Evolutionary conservation across 2,329 filamentous ascomycete species (phyloP), one percentile per base, ranked within the genome.

Genomic region (Teratosphaeria nubilosa): DNA sequence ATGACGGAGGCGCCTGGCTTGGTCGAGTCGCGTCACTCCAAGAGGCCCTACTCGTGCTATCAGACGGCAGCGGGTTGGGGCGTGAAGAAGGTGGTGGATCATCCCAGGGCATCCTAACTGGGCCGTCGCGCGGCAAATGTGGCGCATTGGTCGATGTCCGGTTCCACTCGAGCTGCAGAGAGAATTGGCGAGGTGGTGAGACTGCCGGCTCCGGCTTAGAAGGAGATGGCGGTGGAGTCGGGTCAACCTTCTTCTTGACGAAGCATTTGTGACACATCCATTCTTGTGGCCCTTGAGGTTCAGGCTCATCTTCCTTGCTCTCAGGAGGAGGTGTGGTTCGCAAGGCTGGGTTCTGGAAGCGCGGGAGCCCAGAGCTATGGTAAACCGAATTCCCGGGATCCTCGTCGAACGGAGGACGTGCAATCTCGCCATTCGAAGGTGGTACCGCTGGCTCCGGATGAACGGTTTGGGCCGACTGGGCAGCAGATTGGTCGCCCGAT

Each of bases 191-290:
- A 14, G 67, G 65, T 13, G 67, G 67, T 24, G 68, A 68, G 22
- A 65, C 51, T 24, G 56, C 55, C 48, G 58, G 60, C n/a, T 61
- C 60, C n/a, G 59, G 58, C 50, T 53, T 37, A 53, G 68, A 69
- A 55, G 71, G 70, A 16, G 75, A 67, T 48, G 70, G 63, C 16
- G 70, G 68, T n/a, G 70, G 68, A 13, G 67, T 69, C 11, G 68
- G 68, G 55, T 69, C 70, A 54, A 76, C 68, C 59, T 74, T 70
- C 61, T 72, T 75, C 65, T 75, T 75, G 69, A 76, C 73, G 62
- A 78, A 75, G 60, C 77, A 79, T 59, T 77, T 78, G 63, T 78
- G 75, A 60, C 77, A 79, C n/a, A 77, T 62, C 55, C 73, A 77
- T 5, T 65, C 65, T 34, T 61, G 60, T 24, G 58, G 62, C 37